Conservation (phyloP, 495 filamentous ascomycete species). For the Annulohypoxylon moriforme region DNA sequence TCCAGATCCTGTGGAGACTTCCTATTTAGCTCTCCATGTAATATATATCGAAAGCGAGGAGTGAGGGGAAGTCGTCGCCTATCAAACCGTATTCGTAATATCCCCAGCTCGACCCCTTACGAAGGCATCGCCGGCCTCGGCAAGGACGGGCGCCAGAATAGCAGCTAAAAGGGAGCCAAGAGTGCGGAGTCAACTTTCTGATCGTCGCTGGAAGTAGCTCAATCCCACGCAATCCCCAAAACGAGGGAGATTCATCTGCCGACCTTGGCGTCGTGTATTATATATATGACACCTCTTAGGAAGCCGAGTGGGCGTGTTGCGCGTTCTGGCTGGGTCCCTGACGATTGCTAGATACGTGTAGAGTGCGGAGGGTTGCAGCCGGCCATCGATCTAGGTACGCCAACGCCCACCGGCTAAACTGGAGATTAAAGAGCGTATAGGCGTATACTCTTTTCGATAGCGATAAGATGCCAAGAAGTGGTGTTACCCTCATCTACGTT, state of each 20-base stretch:
- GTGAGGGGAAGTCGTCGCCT: conserved; percentile 38
- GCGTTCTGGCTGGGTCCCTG: conserved; percentile 29
- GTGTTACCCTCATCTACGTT: conserved; percentile 21
- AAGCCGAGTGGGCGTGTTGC: conserved; percentile 33
- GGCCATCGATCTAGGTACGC: conserved; percentile 38
- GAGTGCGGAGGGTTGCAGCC: conserved; percentile 43
- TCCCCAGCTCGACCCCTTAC: conserved; percentile 5
- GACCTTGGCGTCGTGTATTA: conserved; percentile 47
- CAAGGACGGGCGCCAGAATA: conserved; percentile 9
- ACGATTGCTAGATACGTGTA: conserved; percentile 30
- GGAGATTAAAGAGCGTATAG: conserved; percentile 32
- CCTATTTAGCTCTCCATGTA: conserved; percentile 31
- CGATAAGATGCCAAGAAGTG: conserved; percentile 47
- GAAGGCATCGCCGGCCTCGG: conserved; percentile 32
- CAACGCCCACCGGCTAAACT: conserved; percentile 36
- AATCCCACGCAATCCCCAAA: conserved; percentile 29
- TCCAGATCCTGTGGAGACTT: conserved; percentile 28
- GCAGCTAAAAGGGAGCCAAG: conserved; percentile 17
- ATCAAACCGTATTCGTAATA: conserved; percentile 23
- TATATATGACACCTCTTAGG: conserved; percentile 42
- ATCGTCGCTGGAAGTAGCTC: conserved; percentile 23
- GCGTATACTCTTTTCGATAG: conserved; percentile 41
- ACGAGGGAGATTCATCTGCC: conserved; percentile 46
- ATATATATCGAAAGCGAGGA: conserved; percentile 30
- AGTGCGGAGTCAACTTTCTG: conserved; percentile 31